Conservation (phyloP, 2,329 filamentous ascomycete genomes). For the Diaporthe velutina region DNA sequence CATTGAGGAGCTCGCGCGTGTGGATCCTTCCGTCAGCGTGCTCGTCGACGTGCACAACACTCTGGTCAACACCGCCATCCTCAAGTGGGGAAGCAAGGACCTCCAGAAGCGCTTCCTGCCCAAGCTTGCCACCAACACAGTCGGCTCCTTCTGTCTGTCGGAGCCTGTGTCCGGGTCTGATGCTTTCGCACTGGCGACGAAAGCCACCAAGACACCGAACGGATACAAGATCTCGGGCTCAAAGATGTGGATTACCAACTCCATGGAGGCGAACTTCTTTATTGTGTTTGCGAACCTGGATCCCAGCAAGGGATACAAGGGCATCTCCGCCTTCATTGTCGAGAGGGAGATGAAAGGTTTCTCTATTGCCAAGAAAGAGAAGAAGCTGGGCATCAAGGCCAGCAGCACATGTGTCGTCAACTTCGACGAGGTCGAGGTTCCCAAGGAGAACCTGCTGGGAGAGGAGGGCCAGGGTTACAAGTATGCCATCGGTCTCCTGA, state of each 20-base stretch:
- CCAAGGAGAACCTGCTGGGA: slow-evolving; percentile 88
- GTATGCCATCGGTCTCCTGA: slow-evolving; percentile 93
- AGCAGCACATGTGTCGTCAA: slow-evolving; percentile 97
- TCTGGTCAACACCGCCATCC: slow-evolving; percentile 90
- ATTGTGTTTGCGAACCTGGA: slow-evolving; percentile 98
- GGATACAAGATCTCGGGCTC: slow-evolving; percentile 90
- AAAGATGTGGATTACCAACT: slow-evolving; percentile 99
- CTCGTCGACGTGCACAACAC: slow-evolving; percentile 99
- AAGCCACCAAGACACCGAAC: slow-evolving; percentile 83
- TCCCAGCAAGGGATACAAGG: slow-evolving; percentile 92
- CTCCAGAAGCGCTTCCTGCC: slow-evolving; percentile 90
- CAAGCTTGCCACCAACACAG: slow-evolving; percentile 88
- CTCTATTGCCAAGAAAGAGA: slow-evolving; percentile 98
- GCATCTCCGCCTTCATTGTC: slow-evolving; percentile 95
- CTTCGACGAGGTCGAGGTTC: slow-evolving; percentile 95
- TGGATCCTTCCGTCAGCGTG: slow-evolving; percentile 95
- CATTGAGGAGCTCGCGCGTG: slow-evolving; percentile 94
- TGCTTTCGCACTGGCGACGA: slow-evolving; percentile 94
- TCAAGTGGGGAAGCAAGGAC: slow-evolving; percentile 84
- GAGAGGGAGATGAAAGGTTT: slow-evolving; percentile 93
- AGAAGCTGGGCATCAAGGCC: slow-evolving; percentile 97
- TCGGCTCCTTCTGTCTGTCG: slow-evolving; percentile 92
- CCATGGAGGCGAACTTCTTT: slow-evolving; percentile 92
- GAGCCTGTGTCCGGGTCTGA: slow-evolving; percentile 95
- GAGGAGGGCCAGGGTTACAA: slow-evolving; percentile 95